Evolutionary conservation across 2,329 filamentous ascomycete species (phyloP).

Genomic region (Alternaria sp.): DNA sequence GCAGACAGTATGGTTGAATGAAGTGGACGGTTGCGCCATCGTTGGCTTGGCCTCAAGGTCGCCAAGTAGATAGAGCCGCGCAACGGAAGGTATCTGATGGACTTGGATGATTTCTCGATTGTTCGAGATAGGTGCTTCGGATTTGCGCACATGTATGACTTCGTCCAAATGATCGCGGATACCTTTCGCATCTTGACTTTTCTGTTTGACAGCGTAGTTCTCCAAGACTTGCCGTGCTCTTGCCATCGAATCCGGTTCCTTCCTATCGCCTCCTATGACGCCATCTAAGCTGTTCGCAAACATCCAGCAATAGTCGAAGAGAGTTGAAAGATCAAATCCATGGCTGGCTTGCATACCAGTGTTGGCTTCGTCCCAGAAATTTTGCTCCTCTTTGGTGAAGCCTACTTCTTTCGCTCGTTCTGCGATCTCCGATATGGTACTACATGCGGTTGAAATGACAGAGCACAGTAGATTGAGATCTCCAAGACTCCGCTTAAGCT

Average conservation of each 20-base stretch:
- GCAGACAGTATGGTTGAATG: conserved; percentile 41
- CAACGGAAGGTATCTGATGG: conserved; percentile 37
- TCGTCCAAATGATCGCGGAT: conserved; percentile 34
- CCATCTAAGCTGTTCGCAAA: conserved; percentile 34
- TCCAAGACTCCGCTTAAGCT: conserved; percentile 10
- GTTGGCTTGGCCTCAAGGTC: conserved; percentile 36
- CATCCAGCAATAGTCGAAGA: conserved; percentile 32
- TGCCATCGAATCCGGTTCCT: conserved; percentile 25
- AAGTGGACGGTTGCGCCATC: conserved; percentile 27
- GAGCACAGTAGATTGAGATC: conserved; percentile 38
- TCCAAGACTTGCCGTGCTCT: conserved; percentile 30
- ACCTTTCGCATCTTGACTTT: conserved; percentile 20
- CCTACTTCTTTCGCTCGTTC: conserved; percentile 29
- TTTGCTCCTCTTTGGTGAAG: conserved; percentile 2
- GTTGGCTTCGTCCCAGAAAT: conserved; percentile 40
- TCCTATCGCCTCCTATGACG: conserved; percentile 21
- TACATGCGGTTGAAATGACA: conserved; percentile 33
- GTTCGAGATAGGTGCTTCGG: conserved; percentile 19
- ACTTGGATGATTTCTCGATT: conserved; percentile 30
- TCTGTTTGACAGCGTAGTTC: conserved; percentile 30
- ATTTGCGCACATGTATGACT: conserved; percentile 35
- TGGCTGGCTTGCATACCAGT: conserved; percentile 27
- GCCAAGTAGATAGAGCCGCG: conserved; percentile 37
- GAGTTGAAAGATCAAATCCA: conserved; percentile 22
- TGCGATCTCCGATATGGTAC: conserved; percentile 30